phyloP scores from a whole-genome alignment of 1,139 yeast genomes.

The Taphrina wiesneri region DNA sequence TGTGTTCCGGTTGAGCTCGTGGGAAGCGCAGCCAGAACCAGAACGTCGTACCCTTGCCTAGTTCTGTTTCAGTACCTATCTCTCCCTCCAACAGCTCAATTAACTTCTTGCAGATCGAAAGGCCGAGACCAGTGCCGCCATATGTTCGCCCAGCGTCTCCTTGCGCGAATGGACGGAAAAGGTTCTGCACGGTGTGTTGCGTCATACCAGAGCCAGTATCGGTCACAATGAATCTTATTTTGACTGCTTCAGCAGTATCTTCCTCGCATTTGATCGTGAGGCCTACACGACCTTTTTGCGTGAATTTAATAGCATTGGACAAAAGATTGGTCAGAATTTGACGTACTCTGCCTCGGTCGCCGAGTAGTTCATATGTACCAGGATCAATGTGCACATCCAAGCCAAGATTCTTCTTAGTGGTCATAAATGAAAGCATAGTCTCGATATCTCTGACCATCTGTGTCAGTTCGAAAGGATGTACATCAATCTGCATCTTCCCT shows the following conservation, averaged over 20 bases:
- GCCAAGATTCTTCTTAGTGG: constrained; percentile 29
- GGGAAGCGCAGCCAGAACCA: constrained; percentile 44
- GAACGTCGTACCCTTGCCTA: constrained; percentile 58
- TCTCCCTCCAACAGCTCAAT: constrained; percentile 59
- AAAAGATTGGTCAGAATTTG: constrained; percentile 88
- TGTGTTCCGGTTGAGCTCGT: background rate
- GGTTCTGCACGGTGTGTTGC: constrained; percentile 51
- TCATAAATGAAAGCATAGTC: constrained; percentile 31
- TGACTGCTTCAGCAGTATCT: constrained; percentile 45
- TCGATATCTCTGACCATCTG: constrained; percentile 31
- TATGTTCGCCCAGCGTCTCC: constrained; percentile 59
- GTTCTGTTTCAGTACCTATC: constrained; percentile 55
- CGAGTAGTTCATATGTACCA: constrained; percentile 59
- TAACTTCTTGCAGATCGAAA: constrained; percentile 41
- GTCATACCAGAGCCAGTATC: constrained; percentile 68
- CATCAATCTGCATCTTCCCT: constrained; percentile 69
- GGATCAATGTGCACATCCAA: constrained; percentile 22
- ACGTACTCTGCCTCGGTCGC: constrained; percentile 82
- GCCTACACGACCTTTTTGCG: constrained; percentile 57
- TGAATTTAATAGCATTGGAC: constrained; percentile 81
- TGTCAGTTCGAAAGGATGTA: constrained; percentile 59
- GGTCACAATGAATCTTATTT: constrained; percentile 66
- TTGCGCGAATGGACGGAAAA: constrained; percentile 62
- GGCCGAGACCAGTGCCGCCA: constrained; percentile 65
- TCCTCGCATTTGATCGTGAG: constrained; percentile 30